phyloP scores from a whole-genome alignment of 2,329 filamentous ascomycete genomes.

The Colletotrichum gloeosporioides region DNA sequence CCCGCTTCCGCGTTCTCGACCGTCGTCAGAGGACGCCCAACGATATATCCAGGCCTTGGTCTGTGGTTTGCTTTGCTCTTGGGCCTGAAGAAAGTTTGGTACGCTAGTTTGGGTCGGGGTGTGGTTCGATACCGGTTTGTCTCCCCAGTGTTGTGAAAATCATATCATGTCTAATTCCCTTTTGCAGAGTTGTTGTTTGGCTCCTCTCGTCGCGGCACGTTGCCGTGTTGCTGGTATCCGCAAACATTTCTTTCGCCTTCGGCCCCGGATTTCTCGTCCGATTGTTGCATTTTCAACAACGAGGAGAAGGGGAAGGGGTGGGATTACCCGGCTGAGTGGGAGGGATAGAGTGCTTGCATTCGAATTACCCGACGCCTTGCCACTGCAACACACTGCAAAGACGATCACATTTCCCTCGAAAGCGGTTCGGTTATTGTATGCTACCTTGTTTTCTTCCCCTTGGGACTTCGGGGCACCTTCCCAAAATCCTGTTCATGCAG shows the following conservation, averaged over 20 bases:
- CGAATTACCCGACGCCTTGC: neutral
- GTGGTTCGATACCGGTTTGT: neutral
- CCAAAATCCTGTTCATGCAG: conserved; percentile 1
- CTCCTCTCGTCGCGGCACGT: neutral
- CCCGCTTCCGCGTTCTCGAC: neutral
- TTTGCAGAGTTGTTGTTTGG: neutral
- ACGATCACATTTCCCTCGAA: neutral
- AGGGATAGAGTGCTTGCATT: conserved; percentile 2
- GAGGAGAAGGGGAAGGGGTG: neutral
- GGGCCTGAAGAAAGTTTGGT: neutral
- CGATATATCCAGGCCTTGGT: neutral
- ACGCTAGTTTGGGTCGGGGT: neutral
- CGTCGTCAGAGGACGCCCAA: neutral
- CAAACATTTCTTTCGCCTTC: neutral
- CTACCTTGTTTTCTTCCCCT: neutral
- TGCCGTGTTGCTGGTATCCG: neutral
- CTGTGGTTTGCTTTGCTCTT: neutral
- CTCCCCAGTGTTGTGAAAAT: neutral
- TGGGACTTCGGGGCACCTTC: neutral
- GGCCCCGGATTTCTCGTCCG: neutral
- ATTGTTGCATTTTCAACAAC: neutral
- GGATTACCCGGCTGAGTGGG: neutral
- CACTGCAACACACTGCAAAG: neutral
- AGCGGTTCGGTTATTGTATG: neutral
- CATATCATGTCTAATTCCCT: neutral